Evolutionary conservation across 108 stramenopile species (phyloP).

Genomic region (Nitzschia sp.): DNA sequence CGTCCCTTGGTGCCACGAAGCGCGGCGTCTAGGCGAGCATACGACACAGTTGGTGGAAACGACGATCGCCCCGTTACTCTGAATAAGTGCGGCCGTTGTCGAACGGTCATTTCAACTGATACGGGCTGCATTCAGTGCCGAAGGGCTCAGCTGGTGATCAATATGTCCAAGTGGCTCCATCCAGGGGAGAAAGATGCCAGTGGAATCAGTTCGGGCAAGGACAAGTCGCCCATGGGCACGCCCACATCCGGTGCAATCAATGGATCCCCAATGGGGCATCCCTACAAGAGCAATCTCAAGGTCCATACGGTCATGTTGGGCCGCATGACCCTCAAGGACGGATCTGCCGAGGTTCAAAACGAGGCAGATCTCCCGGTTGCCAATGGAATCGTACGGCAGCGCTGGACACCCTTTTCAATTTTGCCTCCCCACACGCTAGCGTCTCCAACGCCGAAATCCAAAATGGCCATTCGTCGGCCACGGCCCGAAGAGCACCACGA

Average conservation of each 20-base stretch:
- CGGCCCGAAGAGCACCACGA: constrained; percentile 12
- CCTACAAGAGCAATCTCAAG: constrained; percentile 37
- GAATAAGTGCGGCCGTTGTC: constrained; percentile 71
- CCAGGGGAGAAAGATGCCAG: constrained; percentile 9
- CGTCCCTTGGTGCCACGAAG: constrained; percentile 16
- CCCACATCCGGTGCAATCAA: not conserved
- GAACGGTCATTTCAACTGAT: constrained; percentile 47
- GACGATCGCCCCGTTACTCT: constrained; percentile 14
- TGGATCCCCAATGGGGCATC: not conserved
- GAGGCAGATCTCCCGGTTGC: constrained; percentile 43
- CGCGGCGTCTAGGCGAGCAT: constrained; percentile 35
- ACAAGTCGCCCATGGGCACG: not conserved
- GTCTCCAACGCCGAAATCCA: constrained; percentile 32
- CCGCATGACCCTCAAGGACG: constrained; percentile 51
- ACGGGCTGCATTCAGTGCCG: constrained; percentile 73
- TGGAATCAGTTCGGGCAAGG: constrained; percentile 17
- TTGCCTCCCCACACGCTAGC: constrained; percentile 51
- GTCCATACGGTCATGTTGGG: constrained; percentile 68
- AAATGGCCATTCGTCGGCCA: not conserved
- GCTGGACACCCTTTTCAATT: constrained; percentile 74
- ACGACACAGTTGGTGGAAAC: constrained; percentile 25
- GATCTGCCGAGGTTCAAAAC: constrained; percentile 34
- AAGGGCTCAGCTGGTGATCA: constrained; percentile 61
- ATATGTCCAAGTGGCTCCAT: constrained; percentile 51
- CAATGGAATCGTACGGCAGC: constrained; percentile 48